Base-by-base conservation (phyloP, 2,329 filamentous ascomycete genomes). In the Bipolaris zeicola region DNA sequence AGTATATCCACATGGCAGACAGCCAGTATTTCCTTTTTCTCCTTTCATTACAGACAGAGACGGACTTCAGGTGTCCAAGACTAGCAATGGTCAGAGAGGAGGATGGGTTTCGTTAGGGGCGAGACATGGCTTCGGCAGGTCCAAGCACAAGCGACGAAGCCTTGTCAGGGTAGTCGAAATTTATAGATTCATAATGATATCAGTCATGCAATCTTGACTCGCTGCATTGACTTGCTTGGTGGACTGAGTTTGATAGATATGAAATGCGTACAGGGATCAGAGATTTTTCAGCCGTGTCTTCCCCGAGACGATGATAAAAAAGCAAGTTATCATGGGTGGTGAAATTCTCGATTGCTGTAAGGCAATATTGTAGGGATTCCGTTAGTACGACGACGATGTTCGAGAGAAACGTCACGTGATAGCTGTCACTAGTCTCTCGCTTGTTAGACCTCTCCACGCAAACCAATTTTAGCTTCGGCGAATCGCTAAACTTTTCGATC, bases 121-220 rank as follows among this genome's bases (percentile, higher is more conserved):
- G 50, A 60, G 50, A 57, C 51, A 53, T 52, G 49, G 51, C 48
- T 55, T 55, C 51, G 61, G 63, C 65, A 65, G 66, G 63, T 55
- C 63, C 61, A 64, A 60, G 58, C 52, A 50, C 50, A 52, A 54
- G 58, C 49, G 36, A 33, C 39, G 13, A 38, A 38, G 50, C 51
- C 52, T 48, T 48, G 33, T 47, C 26, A 52, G 38, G 50, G 56
- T 50, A 13, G 54, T 51, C 62, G 63, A 65, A 65, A 53, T 63
- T 59, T 58, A 56, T 46, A 62, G 52, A 65, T 45, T 55, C 46
- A 52, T 57, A 54, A 58, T 55, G 57, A 64, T 51, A 51, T 44
- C 38, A 46, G 55, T 61, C 47, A 42, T 62, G 44, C 39, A 46
- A 36, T 26, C 20, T 34, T 18, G 13, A 45, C 34, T 51, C 10